phyloP scores from a whole-genome alignment of 2,329 filamentous ascomycete species.

The Cladosporium sphaerospermum region DNA sequence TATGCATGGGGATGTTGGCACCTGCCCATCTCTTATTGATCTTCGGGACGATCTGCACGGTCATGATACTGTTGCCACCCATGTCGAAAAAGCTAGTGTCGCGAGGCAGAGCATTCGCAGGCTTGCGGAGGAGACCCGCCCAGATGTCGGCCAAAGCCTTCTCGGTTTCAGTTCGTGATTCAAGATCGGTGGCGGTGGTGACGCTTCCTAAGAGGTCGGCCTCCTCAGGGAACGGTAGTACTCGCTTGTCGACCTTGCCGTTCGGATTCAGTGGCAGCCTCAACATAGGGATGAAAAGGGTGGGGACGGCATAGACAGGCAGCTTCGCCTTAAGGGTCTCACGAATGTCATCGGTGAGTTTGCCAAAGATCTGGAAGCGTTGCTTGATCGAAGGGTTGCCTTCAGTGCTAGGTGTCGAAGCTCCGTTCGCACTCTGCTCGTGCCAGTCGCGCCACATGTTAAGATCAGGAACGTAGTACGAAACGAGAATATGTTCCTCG shows the following conservation, averaged over 20 bases:
- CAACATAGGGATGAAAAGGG: constrained; percentile 64
- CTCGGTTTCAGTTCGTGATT: constrained; percentile 54
- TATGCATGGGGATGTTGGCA: constrained; percentile 62
- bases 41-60: constrained; percentile 71
- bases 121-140: constrained; percentile 59
- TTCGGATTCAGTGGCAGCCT: constrained; percentile 77
- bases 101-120: constrained; percentile 59
- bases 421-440: constrained; percentile 32
- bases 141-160: constrained; percentile 64
- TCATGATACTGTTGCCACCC: constrained; percentile 74
- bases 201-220: constrained; percentile 56
- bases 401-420: constrained; percentile 8
- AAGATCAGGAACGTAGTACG: constrained; percentile 81
- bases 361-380: constrained; percentile 46
- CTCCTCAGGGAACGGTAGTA: constrained; percentile 73
- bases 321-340: constrained; percentile 67
- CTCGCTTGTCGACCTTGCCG: constrained; percentile 74
- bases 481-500: constrained; percentile 80
- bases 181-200: constrained; percentile 38
- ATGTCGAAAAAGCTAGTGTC: constrained; percentile 68
- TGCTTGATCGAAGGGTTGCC: constrained; percentile 12
- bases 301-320: constrained; percentile 69
- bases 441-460: constrained; percentile 68
- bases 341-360: constrained; percentile 54
- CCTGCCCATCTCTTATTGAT: constrained; percentile 56